Conservation (phyloP, 179 eudicot species). For the Beta lomatogona region DNA sequence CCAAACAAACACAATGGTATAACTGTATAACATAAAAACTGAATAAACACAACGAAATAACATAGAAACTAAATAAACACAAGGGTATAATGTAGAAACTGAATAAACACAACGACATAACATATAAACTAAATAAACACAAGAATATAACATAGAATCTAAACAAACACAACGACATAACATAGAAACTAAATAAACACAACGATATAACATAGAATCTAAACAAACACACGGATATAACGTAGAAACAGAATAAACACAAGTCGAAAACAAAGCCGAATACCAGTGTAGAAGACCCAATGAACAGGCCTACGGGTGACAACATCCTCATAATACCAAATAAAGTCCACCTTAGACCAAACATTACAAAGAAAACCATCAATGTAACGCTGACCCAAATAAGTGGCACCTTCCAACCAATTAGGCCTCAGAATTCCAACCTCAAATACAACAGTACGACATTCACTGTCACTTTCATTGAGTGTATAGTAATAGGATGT, state of each 20-base stretch:
- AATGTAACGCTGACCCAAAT: slow-evolving; percentile 47
- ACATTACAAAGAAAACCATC: slow-evolving; percentile 79
- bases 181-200: too few species aligned
- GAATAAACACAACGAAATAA: too few species aligned
- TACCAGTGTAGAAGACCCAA: slow-evolving; percentile 75
- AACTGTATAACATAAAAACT: too few species aligned
- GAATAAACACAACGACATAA: too few species aligned
- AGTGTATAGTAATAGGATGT: slow-evolving; percentile 60
- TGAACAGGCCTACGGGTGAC: slow-evolving; percentile 61
- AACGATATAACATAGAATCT: too few species aligned
- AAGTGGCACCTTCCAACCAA: slow-evolving; percentile 73
- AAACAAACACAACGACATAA: background rate
- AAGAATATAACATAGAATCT: too few species aligned
- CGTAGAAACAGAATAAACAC: background rate
- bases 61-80: too few species aligned
- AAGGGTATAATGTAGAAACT: too few species aligned
- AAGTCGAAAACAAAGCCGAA: background rate
- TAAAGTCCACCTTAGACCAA: slow-evolving; percentile 74
- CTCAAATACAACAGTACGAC: slow-evolving; percentile 37
- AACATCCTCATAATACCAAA: slow-evolving; percentile 77
- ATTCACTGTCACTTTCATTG: slow-evolving; percentile 39
- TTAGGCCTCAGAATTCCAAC: slow-evolving; percentile 76
- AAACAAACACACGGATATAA: too few species aligned
- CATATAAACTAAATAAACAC: too few species aligned
- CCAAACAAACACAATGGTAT: too few species aligned